Evolutionary conservation across 2,329 filamentous ascomycete genomes (phyloP).

Genomic region (Acephala macrosclerotiorum): DNA sequence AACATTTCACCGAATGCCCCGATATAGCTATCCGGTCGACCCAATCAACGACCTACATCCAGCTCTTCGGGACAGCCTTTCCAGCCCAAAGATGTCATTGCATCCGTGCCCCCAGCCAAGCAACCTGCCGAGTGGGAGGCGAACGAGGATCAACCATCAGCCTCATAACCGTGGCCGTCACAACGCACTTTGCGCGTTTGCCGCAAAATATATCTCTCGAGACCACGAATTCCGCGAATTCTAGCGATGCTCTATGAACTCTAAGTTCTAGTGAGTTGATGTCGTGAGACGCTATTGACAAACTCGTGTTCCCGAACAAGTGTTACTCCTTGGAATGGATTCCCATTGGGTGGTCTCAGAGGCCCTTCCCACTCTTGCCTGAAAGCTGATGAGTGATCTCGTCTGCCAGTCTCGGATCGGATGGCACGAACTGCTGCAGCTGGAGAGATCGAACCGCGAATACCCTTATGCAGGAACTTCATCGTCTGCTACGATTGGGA

Average conservation of each 20-base stretch:
- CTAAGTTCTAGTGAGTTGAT: slow-evolving; percentile 7
- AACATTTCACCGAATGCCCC: slow-evolving; percentile 7
- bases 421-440: slow-evolving; percentile 9
- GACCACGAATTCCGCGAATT: slow-evolving; percentile 7
- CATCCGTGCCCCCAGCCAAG: slow-evolving; percentile 16
- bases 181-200: slow-evolving; percentile 23
- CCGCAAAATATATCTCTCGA: slow-evolving; percentile 22
- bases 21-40: neutral
- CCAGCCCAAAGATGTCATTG: slow-evolving; percentile 10
- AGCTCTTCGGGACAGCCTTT: slow-evolving; percentile 1
- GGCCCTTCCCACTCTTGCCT: neutral
- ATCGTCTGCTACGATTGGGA: neutral
- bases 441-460: slow-evolving; percentile 6
- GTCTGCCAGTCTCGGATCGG: slow-evolving; percentile 2
- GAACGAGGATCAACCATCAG: slow-evolving; percentile 18
- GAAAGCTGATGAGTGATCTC: neutral
- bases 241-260: slow-evolving; percentile 2
- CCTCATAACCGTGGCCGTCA: slow-evolving; percentile 14
- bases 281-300: slow-evolving; percentile 6
- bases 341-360: neutral
- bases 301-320: neutral
- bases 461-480: slow-evolving; percentile 11
- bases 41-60: slow-evolving; percentile 5
- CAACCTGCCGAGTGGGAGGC: slow-evolving; percentile 1
- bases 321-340: neutral